Evolutionary conservation across 2,329 filamentous ascomycete genomes (phyloP).

Genomic region (Scedosporium boydii): DNA sequence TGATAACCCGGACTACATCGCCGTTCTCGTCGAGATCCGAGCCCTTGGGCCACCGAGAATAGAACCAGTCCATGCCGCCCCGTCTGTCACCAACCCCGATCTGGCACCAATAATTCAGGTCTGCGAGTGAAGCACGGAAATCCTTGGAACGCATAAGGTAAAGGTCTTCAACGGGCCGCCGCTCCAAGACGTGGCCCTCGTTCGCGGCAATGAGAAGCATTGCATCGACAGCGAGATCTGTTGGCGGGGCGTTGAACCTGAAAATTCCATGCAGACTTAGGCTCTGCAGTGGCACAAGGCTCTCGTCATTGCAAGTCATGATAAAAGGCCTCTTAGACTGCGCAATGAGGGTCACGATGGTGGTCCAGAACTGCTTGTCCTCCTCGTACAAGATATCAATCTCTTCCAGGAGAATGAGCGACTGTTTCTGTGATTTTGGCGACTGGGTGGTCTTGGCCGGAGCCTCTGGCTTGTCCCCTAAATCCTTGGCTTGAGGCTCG

Average conservation of each 20-base stretch:
- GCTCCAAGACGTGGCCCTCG: slow-evolving; percentile 73
- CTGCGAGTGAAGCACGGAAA: slow-evolving; percentile 69
- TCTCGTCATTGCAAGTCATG: slow-evolving; percentile 90
- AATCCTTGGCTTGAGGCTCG: slow-evolving; percentile 8
- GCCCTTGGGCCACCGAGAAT: slow-evolving; percentile 65
- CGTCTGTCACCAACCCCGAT: slow-evolving; percentile 85
- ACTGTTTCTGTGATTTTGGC: slow-evolving; percentile 69
- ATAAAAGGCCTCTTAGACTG: slow-evolving; percentile 88
- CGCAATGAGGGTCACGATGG: slow-evolving; percentile 64
- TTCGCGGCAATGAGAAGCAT: slow-evolving; percentile 74
- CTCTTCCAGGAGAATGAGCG: slow-evolving; percentile 87
- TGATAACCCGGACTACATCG: slow-evolving; percentile 66
- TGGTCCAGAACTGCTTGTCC: slow-evolving; percentile 90
- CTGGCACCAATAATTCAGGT: slow-evolving; percentile 95
- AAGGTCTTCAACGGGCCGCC: slow-evolving; percentile 57
- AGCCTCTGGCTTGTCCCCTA: slow-evolving; percentile 18
- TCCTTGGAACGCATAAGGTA: slow-evolving; percentile 63
- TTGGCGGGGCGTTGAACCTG: slow-evolving; percentile 58
- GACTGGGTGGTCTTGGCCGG: slow-evolving; percentile 18
- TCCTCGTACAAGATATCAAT: slow-evolving; percentile 91
- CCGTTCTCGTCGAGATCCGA: slow-evolving; percentile 59
- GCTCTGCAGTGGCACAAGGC: slow-evolving; percentile 62
- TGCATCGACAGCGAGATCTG: slow-evolving; percentile 65
- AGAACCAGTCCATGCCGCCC: slow-evolving; percentile 84
- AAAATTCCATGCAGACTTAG: slow-evolving; percentile 81